These are phyloP conservation scores for Candida tibetensis DNA, from an alignment of 805 yeast genomes.

Conservation along the genomic window DNA sequence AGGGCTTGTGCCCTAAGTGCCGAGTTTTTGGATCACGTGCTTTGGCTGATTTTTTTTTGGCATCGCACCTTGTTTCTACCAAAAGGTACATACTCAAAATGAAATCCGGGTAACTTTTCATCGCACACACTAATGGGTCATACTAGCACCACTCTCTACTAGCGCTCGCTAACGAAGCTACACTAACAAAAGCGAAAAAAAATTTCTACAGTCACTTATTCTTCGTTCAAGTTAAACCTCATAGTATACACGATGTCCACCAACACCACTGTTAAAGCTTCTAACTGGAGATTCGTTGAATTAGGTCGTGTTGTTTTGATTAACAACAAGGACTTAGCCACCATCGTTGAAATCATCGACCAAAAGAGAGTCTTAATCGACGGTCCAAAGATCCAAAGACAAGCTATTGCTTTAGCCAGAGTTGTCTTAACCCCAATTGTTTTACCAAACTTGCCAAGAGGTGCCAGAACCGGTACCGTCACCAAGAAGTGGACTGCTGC, in stretches of 20 bases:
- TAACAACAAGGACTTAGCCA: conserved; percentile 84
- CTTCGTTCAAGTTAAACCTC: conserved; percentile 5
- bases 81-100: no score
- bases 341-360: conserved; percentile 98
- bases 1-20: no score
- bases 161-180: neutral
- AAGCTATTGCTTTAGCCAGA: conserved; percentile 81
- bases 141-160: neutral
- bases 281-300: conserved; percentile 99
- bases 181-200: neutral
- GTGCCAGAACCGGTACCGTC: conserved; percentile 82
- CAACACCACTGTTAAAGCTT: conserved; percentile 77
- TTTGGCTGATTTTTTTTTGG: no score
- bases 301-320: conserved; percentile 97
- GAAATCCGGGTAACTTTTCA: conserved; percentile 4
- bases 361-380: conserved; percentile 97
- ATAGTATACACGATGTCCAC: conserved; percentile 25
- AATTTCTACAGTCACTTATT: conserved; percentile 4
- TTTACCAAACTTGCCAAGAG: conserved; percentile 85
- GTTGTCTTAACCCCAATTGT: conserved; percentile 92
- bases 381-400: conserved; percentile 96
- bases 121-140: neutral
- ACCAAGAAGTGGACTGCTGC: conserved; percentile 92
- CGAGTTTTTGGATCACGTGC: no score
- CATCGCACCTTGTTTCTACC: neutral